These are phyloP conservation scores for Citrullus mucosospermus DNA, from an alignment of 306 rosid genomes.

Conservation along the genomic window DNA sequence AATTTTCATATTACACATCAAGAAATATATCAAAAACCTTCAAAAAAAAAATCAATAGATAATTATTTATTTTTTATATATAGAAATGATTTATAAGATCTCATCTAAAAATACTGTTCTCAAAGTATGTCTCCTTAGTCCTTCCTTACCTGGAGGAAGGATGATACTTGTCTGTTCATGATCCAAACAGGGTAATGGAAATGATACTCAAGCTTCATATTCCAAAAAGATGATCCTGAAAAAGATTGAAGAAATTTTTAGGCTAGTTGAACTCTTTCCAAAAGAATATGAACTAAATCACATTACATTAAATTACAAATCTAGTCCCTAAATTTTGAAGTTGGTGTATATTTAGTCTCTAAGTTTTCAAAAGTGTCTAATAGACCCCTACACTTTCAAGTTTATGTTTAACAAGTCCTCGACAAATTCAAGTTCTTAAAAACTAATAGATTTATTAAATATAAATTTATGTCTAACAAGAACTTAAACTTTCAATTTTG, in stretches of 20 bases:
- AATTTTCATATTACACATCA: background rate
- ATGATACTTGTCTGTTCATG: background rate
- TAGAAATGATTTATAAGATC: background rate
- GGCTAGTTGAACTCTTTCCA: background rate
- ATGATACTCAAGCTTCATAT: too few species aligned
- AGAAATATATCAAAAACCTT: background rate
- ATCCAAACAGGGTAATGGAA: background rate
- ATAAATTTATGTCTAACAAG: background rate
- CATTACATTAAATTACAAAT: too few species aligned
- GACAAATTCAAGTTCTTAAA: too few species aligned
- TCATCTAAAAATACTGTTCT: background rate
- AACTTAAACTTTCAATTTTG: background rate
- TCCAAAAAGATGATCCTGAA: background rate
- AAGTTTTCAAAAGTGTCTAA: too few species aligned
- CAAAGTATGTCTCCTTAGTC: background rate
- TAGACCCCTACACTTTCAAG: too few species aligned
- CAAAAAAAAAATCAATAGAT: background rate
- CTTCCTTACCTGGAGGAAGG: background rate
- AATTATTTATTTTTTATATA: background rate
- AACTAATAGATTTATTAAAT: too few species aligned
- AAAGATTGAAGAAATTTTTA: background rate
- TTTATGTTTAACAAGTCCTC: too few species aligned
- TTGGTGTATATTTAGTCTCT: too few species aligned
- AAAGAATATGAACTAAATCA: too few species aligned
- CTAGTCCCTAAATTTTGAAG: too few species aligned